These are phyloP conservation scores for Cyberlindnera nakhonratchasimensis DNA, from an alignment of 805 yeast genomes.

Conservation along the genomic window DNA sequence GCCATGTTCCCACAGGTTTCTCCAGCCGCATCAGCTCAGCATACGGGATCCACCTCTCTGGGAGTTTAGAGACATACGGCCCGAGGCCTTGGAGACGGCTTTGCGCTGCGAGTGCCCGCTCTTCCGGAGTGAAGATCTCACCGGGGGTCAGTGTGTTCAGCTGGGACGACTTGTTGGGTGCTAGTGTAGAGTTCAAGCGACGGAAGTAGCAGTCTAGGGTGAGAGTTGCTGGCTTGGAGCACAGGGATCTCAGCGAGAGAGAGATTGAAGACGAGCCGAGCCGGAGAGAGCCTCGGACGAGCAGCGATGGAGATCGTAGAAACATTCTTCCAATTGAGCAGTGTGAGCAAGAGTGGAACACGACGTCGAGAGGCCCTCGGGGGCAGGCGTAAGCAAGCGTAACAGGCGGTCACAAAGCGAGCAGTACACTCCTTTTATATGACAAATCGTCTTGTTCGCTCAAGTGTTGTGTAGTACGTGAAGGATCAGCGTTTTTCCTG, in stretches of 20 bases:
- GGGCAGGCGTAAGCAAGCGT: no score
- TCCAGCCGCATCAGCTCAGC: conserved; percentile 90
- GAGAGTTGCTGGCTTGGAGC: not conserved
- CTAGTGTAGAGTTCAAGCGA: no score
- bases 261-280: not conserved
- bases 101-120: conserved; percentile 36
- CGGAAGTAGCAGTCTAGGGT: not conserved
- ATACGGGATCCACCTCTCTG: conserved; percentile 77
- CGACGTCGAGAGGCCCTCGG: no score
- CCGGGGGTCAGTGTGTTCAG: not conserved
- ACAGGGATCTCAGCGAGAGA: not conserved
- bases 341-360: no score
- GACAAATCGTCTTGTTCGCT: no score
- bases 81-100: conserved; percentile 39
- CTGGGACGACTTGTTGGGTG: no score
- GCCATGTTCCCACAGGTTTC: conserved; percentile 93
- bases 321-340: not conserved
- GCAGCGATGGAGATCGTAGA: not conserved
- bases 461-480: no score
- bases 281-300: not conserved
- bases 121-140: conserved; percentile 18
- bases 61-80: conserved; percentile 57
- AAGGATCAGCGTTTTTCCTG: no score
- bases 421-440: no score
- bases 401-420: no score